Percentiles rank a stretch among this genome's conserved stretches.
Conservation (phyloP, 495 filamentous ascomycete species). For the Daldinia bambusicola region DNA sequence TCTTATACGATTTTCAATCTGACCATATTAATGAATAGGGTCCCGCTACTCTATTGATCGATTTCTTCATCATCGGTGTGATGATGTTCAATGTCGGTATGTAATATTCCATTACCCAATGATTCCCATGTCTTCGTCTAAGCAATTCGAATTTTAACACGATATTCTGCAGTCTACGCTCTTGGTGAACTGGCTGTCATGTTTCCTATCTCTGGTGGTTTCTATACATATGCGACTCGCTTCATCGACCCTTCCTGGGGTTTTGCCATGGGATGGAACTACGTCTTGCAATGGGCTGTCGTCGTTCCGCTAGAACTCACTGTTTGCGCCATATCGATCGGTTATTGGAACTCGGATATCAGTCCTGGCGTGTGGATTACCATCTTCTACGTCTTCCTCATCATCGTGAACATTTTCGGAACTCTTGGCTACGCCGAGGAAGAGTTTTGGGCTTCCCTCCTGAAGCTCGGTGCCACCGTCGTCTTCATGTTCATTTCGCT, state of each 20-base stretch:
- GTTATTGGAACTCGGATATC: conserved; percentile 65
- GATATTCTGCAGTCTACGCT: conserved; percentile 63
- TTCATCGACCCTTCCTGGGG: conserved; percentile 83
- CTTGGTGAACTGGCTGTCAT: conserved; percentile 79
- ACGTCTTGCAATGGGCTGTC: conserved; percentile 72
- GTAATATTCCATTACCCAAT: conserved; percentile 10
- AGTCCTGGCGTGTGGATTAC: conserved; percentile 73
- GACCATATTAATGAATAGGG: conserved; percentile 46
- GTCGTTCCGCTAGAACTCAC: conserved; percentile 67
- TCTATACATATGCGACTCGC: conserved; percentile 74
- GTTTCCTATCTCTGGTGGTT: conserved; percentile 71
- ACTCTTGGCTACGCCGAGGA: conserved; percentile 79
- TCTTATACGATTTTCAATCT: conserved; percentile 3
- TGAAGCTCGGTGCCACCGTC: conserved; percentile 70
- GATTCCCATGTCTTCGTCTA: background rate
- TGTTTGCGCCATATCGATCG: conserved; percentile 64
- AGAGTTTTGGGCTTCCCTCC: conserved; percentile 60
- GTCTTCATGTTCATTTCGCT: conserved; percentile 79
- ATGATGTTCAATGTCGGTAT: conserved; percentile 65
- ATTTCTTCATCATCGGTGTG: conserved; percentile 65
- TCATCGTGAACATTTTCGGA: conserved; percentile 76
- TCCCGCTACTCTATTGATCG: conserved; percentile 61
- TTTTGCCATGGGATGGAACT: conserved; percentile 89
- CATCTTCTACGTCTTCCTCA: conserved; percentile 63
- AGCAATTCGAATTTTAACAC: conserved; percentile 20